phyloP scores from a whole-genome alignment of 768 basidiomycete species.

The Cubamyces sp. region DNA sequence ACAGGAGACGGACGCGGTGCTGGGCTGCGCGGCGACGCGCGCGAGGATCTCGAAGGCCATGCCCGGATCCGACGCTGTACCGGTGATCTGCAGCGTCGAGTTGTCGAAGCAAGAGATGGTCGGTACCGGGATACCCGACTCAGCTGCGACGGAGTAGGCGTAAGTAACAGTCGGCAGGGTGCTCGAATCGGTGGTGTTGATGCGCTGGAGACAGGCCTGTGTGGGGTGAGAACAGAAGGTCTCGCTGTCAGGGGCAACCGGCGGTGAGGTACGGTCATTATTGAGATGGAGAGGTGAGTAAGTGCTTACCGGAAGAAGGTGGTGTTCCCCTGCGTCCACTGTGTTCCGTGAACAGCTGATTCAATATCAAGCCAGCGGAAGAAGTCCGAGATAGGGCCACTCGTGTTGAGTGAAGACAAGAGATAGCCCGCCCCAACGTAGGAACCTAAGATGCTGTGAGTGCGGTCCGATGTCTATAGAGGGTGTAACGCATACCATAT shows the following conservation, averaged over 20 bases:
- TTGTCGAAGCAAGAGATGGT: constrained; percentile 64
- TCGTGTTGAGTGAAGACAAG: constrained; percentile 49
- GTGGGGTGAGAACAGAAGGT: constrained; percentile 73
- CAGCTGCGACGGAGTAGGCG: constrained; percentile 48
- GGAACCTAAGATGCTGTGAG: constrained; percentile 52
- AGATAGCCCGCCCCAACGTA: constrained; percentile 69
- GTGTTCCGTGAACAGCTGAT: constrained; percentile 56
- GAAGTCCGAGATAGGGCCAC: constrained; percentile 44
- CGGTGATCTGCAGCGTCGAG: constrained; percentile 57
- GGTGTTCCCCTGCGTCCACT: constrained; percentile 58
- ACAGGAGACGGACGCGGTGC: constrained; percentile 36
- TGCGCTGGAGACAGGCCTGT: constrained; percentile 63
- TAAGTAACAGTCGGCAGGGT: constrained; percentile 48
- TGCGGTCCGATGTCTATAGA: background rate
- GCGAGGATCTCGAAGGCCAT: constrained; percentile 74
- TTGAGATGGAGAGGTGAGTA: background rate
- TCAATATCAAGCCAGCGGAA: constrained; percentile 74
- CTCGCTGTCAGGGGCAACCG: constrained; percentile 36
- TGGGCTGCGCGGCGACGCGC: constrained; percentile 42
- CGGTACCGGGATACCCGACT: constrained; percentile 53
- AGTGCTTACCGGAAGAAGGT: constrained; percentile 52
- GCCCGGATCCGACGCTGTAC: constrained; percentile 53
- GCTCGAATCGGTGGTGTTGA: constrained; percentile 38
- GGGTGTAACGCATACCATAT: constrained; percentile 51
- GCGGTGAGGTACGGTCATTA: too few species aligned